These are phyloP conservation scores for Trypanosoma mega DNA, from an alignment of 208 protist genomes.

Conservation along the genomic window DNA sequence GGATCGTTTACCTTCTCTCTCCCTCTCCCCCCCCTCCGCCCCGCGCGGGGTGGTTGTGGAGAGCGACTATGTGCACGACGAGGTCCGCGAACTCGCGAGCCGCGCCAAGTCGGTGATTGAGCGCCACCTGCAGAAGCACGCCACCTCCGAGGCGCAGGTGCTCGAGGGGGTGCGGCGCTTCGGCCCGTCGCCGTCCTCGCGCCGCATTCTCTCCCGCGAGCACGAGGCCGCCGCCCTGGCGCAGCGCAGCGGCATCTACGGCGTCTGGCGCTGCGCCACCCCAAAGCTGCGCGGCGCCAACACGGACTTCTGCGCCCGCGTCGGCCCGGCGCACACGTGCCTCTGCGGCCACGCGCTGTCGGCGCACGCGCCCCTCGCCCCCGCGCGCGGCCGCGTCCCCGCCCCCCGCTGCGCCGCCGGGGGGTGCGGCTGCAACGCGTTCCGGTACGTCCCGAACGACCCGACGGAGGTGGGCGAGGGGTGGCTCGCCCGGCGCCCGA, in stretches of 20 bases:
- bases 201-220: conserved; percentile 65
- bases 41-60: conserved; percentile 59
- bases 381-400: conserved; percentile 4
- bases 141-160: conserved; percentile 64
- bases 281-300: conserved; percentile 45
- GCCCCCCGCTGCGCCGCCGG: conserved; percentile 12
- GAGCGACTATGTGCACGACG: conserved; percentile 66
- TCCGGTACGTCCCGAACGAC: conserved; percentile 77
- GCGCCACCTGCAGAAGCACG: conserved; percentile 51
- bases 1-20: no score
- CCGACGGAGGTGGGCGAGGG: conserved; percentile 87
- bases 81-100: conserved; percentile 61
- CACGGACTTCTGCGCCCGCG: conserved; percentile 78
- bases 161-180: conserved; percentile 64
- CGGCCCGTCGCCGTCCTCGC: conserved; percentile 69
- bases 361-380: conserved; percentile 29
- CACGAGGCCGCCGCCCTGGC: conserved; percentile 72
- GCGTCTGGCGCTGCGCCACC: conserved; percentile 63
- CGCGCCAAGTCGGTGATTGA: conserved; percentile 46
- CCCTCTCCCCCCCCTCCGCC: no score
- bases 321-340: conserved; percentile 67
- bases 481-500: conserved; percentile 66
- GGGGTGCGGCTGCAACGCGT: conserved; percentile 60
- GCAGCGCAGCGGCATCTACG: conserved; percentile 71
- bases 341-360: conserved; percentile 79